Conservation (phyloP, 2,329 filamentous ascomycete genomes). For the Ceratocystis lukuohia region DNA sequence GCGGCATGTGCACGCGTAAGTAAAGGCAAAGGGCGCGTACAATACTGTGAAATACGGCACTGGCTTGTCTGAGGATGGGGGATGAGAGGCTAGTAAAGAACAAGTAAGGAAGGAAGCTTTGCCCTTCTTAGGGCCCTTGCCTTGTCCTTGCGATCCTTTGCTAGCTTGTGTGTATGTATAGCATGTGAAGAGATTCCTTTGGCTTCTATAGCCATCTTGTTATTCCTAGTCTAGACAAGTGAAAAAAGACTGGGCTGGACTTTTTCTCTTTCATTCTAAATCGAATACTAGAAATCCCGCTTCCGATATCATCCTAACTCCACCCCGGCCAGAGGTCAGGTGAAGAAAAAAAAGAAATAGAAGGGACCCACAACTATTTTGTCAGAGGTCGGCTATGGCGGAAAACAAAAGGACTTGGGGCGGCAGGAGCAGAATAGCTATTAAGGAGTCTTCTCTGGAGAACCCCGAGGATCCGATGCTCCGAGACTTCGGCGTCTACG, state of each 20-base stretch:
- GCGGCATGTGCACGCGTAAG: no score
- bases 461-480: background rate
- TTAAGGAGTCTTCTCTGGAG: background rate
- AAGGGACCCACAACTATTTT: background rate
- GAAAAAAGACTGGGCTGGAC: background rate
- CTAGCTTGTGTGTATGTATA: no score
- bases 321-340: background rate
- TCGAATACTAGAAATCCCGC: background rate
- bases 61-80: no score
- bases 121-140: no score
- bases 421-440: background rate
- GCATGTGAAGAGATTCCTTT: background rate
- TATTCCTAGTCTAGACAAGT: background rate
- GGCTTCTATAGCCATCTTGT: background rate
- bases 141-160: no score
- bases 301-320: conserved; percentile 15
- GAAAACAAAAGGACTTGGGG: background rate
- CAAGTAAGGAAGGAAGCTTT: no score
- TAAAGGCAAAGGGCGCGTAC: no score
- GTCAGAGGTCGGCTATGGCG: background rate
- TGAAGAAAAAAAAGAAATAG: background rate
- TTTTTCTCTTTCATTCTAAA: background rate
- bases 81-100: no score
- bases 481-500: conserved; percentile 2
- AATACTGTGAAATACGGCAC: no score